Conservation (phyloP, 306 rosid species). For the Comarum palustre region DNA sequence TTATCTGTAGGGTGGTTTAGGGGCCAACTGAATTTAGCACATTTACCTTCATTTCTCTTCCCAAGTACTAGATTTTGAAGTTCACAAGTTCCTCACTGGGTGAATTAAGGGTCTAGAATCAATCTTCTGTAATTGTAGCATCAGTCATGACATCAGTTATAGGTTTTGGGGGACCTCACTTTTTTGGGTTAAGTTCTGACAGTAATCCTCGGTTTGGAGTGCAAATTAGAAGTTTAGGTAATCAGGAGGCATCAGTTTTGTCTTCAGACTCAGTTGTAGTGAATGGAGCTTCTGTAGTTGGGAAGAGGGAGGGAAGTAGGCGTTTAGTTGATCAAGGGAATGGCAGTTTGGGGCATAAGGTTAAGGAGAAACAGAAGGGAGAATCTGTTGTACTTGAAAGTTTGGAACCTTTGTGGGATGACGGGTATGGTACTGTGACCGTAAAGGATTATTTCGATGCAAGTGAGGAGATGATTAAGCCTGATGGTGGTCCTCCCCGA, state of each 20-base stretch:
- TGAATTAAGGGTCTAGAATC: not conserved
- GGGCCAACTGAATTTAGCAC: not conserved
- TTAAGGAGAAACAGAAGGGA: slow-evolving; percentile 23
- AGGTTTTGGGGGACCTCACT: slow-evolving; percentile 36
- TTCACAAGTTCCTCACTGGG: not conserved
- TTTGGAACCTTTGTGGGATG: slow-evolving; percentile 71
- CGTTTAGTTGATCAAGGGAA: slow-evolving; percentile 31
- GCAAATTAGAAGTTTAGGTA: slow-evolving; percentile 36
- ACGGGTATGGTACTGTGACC: slow-evolving; percentile 72
- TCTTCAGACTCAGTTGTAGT: slow-evolving; percentile 42
- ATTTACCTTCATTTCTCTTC: not conserved
- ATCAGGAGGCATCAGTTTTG: slow-evolving; percentile 31
- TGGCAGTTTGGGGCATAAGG: slow-evolving; percentile 25
- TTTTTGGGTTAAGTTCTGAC: slow-evolving; percentile 18
- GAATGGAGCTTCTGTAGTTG: slow-evolving; percentile 37
- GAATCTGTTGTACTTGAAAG: slow-evolving; percentile 21
- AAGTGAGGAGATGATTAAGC: slow-evolving; percentile 44
- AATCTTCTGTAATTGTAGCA: slow-evolving; percentile 4
- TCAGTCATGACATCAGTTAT: slow-evolving; percentile 47
- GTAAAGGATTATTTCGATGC: slow-evolving; percentile 67
- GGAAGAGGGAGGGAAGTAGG: slow-evolving; percentile 36
- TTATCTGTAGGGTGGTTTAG: not conserved
- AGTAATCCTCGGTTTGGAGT: slow-evolving; percentile 25
- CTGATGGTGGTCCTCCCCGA: slow-evolving; percentile 82
- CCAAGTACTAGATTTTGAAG: not conserved